phyloP scores from a whole-genome alignment of 805 yeast genomes.

The Schizosaccharomyces cryophilus region DNA sequence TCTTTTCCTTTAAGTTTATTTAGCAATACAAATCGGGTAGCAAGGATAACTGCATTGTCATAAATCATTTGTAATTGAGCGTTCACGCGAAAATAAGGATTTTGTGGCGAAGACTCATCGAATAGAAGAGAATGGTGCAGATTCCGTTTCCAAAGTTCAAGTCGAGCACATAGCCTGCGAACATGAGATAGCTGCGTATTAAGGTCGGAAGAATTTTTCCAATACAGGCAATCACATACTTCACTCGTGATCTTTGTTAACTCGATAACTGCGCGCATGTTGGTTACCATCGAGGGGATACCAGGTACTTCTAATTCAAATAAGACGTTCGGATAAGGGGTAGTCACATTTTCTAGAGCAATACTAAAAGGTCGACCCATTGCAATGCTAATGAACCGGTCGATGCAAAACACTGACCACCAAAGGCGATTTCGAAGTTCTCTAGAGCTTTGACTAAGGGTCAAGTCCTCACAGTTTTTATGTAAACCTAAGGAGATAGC shows the following conservation, averaged over 20 bases:
- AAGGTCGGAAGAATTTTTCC: neutral
- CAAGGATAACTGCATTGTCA: neutral
- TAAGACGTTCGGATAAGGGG: neutral
- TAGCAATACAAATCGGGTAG: neutral
- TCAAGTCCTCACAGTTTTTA: neutral
- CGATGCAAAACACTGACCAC: constrained; percentile 1
- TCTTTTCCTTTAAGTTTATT: neutral
- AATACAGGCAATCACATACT: neutral
- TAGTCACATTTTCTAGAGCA: neutral
- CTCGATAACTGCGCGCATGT: neutral
- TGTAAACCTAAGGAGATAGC: neutral
- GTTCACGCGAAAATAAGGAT: neutral
- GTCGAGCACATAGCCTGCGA: neutral
- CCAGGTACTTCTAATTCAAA: neutral
- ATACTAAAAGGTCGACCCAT: neutral
- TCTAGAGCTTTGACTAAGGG: neutral
- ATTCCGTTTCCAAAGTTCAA: neutral
- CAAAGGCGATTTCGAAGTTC: neutral
- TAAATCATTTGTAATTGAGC: neutral
- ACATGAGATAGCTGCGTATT: neutral
- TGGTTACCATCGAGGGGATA: neutral
- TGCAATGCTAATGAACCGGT: neutral
- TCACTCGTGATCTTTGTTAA: neutral
- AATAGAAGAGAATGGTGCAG: neutral
- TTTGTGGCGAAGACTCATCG: neutral